Base-by-base conservation (phyloP, 2,329 filamentous ascomycete species). In the Colletotrichum sidae region DNA sequence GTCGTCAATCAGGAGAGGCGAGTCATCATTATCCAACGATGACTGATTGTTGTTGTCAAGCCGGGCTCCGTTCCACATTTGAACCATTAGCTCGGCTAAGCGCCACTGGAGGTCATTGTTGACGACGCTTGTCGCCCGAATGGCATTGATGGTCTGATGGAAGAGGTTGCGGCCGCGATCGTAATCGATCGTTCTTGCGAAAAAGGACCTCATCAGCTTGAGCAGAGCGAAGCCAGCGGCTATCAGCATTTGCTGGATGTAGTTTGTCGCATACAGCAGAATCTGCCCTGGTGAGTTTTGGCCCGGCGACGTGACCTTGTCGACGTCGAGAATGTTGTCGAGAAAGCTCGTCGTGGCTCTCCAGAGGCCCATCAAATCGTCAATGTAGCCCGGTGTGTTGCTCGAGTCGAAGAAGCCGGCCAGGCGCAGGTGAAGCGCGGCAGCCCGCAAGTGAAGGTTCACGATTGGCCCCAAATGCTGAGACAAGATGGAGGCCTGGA, bases 171-270 rank as follows among this genome's bases (percentile, higher is more conserved):
- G 86, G 11, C 90, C 90, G 6, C 88, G 84, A 42, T 89, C 84
- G 61, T 87, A 88, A 70, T 94, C 90, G 60, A 92, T 88, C n/a
- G 89, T 88, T 69, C 86, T 86, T 45, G 90, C 85, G 71, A 94
- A 94, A 78, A 90, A 90, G 17, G 92, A 93, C 54, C 90, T 88
- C 78, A 94, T 90, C 61, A 95, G 83, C 72, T 94, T 95, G 67
- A 94, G 83, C 52, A 96, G 80, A 1, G 91, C 89, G 71, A 94
- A 94, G 4, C 90, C 89, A 6, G 90, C 91, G 2, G 92, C 92
- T n/a, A 94, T 88, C 61, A 94, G 87, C 90, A 95, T 94, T 76
- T 95, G 92, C 74, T 93, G 89, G 56, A 95, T 87, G 76, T 94
- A 94, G 74, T 91, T 93, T 69, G 87, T 90, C 34, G 88, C 86